Evolutionary conservation across 176 grass and related monocot species (phyloP), one percentile per base, ranked within the genome.

Genomic region (Coix lacrymajobi): DNA sequence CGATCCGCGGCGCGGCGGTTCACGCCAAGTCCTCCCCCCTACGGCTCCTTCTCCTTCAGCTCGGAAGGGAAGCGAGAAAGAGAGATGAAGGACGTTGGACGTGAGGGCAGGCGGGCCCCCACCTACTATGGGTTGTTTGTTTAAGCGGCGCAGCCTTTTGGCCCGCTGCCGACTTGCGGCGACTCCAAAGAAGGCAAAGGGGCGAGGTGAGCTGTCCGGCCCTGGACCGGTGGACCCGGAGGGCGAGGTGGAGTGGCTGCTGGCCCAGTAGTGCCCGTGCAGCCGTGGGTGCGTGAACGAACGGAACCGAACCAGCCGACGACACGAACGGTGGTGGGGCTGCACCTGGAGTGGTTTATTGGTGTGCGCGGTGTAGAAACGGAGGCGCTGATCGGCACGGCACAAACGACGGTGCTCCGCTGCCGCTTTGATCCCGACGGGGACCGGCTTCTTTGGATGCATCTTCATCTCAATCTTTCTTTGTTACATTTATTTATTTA

Each of bases 121-220:
- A 17, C 44, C 33, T 33, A 4, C 39, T 20, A 8, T 11, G 40
- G 40, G 39, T 8, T 38, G 37, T 38, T 40, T 37, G 11, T 19
- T 51, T 19, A 6, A 20, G 49, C 17, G 19, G 19, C 20, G 51
- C 51, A 56, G 51, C 20, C 20, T 56, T 56, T 56, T 57, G 20
- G 52, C 22, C 20, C 22, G 52, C 52, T 57, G 52, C 52, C 52
- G 52, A 57, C 52, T 57, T 22, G 51, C 51, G 17, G 17, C 7
- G 8, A n/a, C n/a, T n/a, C n/a, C n/a, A n/a, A n/a, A n/a, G n/a
- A 8, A 4, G 15, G 11, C 0, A 0, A 3, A 45, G 1, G 4
- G 45, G 46, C 19, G 16, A 49, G 46, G 46, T 49, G 44, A 46
- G 44, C 5, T 44, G 43, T 7, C 10, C 12, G 13, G 43, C 11